Evolutionary conservation across 139 green algal species (phyloP).

Genomic region (Closterium sp.): DNA sequence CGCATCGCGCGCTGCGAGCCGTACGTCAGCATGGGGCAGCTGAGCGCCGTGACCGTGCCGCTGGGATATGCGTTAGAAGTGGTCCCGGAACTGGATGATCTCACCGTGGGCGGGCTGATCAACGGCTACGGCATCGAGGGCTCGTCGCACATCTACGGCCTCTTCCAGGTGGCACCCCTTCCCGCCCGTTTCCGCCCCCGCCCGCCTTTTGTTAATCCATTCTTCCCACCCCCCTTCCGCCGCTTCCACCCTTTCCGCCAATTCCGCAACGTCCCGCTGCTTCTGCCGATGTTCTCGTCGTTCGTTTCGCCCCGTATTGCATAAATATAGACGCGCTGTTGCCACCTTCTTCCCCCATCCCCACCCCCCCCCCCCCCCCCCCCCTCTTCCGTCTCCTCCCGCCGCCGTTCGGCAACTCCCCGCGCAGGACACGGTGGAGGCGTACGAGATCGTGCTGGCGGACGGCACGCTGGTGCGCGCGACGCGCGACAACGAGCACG

Average conservation of each 20-base stretch:
- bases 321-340: not conserved
- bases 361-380: not conserved
- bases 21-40: slow-evolving; percentile 31
- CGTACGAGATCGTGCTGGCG: slow-evolving; percentile 28
- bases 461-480: slow-evolving; percentile 24
- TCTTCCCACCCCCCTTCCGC: too few species aligned
- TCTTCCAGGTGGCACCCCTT: slow-evolving; percentile 10
- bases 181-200: not conserved
- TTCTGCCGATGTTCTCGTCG: too few species aligned
- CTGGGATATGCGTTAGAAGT: slow-evolving; percentile 24
- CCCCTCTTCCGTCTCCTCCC: not conserved
- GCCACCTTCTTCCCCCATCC: not conserved
- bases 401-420: too few species aligned
- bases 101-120: slow-evolving; percentile 43
- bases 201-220: not conserved
- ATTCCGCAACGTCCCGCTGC: not conserved
- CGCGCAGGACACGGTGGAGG: not conserved
- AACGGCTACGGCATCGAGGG: slow-evolving; percentile 49
- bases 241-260: too few species aligned
- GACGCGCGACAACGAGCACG: slow-evolving; percentile 22
- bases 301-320: too few species aligned
- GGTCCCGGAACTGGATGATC: slow-evolving; percentile 43
- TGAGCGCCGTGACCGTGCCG: slow-evolving; percentile 12
- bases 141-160: slow-evolving; percentile 40
- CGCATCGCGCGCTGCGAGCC: slow-evolving; percentile 21